Conservation (phyloP, 495 filamentous ascomycete genomes). For the Geopyxis carbonaria region DNA sequence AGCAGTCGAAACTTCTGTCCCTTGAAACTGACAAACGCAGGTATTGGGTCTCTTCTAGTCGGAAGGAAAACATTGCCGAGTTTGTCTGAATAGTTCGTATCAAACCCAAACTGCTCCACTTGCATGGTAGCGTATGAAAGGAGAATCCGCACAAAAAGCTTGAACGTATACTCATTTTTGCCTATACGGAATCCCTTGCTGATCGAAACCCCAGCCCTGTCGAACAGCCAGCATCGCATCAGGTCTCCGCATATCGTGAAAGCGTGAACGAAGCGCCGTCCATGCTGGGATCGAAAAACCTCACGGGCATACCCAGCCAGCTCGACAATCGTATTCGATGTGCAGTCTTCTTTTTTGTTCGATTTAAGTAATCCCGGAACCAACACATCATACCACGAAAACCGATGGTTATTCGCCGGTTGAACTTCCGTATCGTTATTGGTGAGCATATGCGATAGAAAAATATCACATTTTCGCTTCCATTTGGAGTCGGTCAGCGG, state of each 20-base stretch:
- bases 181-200: neutral
- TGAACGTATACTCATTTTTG: constrained; percentile 11
- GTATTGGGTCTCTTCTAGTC: too few species aligned
- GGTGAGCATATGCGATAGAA: too few species aligned
- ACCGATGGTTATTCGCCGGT: too few species aligned
- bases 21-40: too few species aligned
- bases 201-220: constrained; percentile 22
- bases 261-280: constrained; percentile 20
- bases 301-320: constrained; percentile 8
- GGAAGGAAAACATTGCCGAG: too few species aligned
- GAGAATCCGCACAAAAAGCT: constrained; percentile 12
- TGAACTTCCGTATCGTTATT: too few species aligned
- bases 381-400: neutral
- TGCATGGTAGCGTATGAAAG: constrained; percentile 17
- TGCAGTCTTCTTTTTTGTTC: neutral
- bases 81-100: constrained; percentile 1
- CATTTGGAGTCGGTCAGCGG: too few species aligned
- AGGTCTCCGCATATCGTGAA: constrained; percentile 18
- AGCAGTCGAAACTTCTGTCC: too few species aligned
- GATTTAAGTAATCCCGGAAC: neutral
- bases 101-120: constrained; percentile 14
- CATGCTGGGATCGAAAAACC: constrained; percentile 12
- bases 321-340: constrained; percentile 1
- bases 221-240: constrained; percentile 26
- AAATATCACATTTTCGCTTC: too few species aligned